Percentiles rank a stretch among this genome's conserved stretches.
phyloP scores from a whole-genome alignment of 768 basidiomycete species.

The Pleurotus cornucopiae region DNA sequence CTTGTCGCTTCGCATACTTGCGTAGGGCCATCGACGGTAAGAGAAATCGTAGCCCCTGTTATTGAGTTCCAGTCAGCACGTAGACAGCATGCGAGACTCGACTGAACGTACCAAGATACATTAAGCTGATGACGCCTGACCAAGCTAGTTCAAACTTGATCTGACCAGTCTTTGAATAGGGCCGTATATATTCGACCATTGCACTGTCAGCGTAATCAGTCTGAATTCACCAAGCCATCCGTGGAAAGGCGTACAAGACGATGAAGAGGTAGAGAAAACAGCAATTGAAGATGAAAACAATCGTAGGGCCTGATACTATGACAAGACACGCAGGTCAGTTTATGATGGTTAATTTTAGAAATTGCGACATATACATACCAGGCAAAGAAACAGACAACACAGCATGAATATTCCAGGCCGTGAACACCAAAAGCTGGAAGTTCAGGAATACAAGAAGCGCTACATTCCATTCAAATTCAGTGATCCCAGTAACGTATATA shows the following conservation, averaged over 20 bases:
- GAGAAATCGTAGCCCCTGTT: constrained; percentile 44
- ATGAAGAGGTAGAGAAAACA: constrained; percentile 31
- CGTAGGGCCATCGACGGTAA: constrained; percentile 39
- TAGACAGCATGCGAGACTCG: background rate
- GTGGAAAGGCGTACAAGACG: constrained; percentile 25
- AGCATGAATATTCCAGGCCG: constrained; percentile 52
- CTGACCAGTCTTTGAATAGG: constrained; percentile 32
- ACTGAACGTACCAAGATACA: constrained; percentile 44
- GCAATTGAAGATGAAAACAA: constrained; percentile 46
- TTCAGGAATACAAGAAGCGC: constrained; percentile 49
- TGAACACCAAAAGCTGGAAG: constrained; percentile 48
- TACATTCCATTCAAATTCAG: constrained; percentile 14
- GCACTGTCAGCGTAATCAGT: background rate
- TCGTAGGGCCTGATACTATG: constrained; percentile 42
- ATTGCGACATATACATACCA: constrained; percentile 24
- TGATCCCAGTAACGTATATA: background rate
- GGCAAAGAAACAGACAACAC: constrained; percentile 27
- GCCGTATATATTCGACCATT: constrained; percentile 28
- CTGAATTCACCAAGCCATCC: background rate
- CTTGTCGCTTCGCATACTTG: constrained; percentile 23
- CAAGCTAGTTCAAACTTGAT: constrained; percentile 54
- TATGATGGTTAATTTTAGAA: background rate
- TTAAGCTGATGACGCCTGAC: constrained; percentile 41
- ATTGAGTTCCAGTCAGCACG: background rate
- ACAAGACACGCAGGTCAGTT: background rate